Base-by-base conservation (phyloP, 345 rosid species). In the Draba incana region DNA sequence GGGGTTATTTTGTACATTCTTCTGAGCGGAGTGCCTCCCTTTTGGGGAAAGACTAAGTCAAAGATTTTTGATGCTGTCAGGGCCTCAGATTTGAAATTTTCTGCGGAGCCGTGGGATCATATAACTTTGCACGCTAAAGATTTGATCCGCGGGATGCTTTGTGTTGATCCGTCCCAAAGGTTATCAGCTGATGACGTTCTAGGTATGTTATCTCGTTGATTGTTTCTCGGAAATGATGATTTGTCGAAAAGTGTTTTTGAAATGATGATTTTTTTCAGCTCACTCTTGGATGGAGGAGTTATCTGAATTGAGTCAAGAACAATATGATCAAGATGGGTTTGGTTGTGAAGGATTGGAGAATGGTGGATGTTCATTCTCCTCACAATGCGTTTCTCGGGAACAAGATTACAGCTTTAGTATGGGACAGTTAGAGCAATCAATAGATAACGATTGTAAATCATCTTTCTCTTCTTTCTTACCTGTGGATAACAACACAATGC, bases 41-140 rank as follows among this genome's bases (percentile, higher is more conserved):
- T 88, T 43, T 81, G 89, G 82, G 96, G 96, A 49, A 88, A 83
- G 80, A 84, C 96, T 38, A 87, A 83, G 80, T 86, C 92, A 14
- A 78, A 84, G 83, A 88, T 92, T 68, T 89, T 92, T 71, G 84
- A 86, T 66, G 92, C 96, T 69, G 90, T 92, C 54, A 88, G 89
- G 77, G 86, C 88, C 49, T 89, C 92, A 7, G 84, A 88, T 71
- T 82, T 89, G 53, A 79, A 71, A 70, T 89, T 89, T 70, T 89
- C 88, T 49, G 57, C 83, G 10, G 84, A 84, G 72, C 84, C 81
- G 16, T 87, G 98, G 96, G 84, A 85, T 65, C 59, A 69, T 53
- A 78, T 88, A 52, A 86, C 98, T 58, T 48, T 74, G 11, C 78
- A 77, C 42, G 98, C 95, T 13, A 83, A 74, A 75, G 85, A 86